A percentile compares a stretch with the other conserved stretches of the same genome.
phyloP scores from a whole-genome alignment of 257 asterid species.

The Petunia secreta region DNA sequence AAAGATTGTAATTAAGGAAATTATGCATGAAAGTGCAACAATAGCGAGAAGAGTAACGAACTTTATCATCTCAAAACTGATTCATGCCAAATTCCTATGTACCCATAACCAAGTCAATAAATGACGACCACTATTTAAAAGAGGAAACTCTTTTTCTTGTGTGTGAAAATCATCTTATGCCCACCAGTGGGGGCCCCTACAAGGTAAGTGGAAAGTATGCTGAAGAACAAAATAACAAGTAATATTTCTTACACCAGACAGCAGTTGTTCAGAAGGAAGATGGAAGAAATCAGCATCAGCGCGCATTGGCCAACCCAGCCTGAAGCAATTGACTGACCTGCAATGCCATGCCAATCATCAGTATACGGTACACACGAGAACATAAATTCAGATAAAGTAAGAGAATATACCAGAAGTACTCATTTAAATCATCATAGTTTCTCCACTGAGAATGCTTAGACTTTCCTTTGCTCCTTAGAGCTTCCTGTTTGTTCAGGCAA shows the following conservation, averaged over 20 bases:
- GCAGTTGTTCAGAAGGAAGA: slow-evolving; percentile 51
- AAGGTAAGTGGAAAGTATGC: slow-evolving; percentile 12
- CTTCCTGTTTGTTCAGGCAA: slow-evolving; percentile 65
- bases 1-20: neutral
- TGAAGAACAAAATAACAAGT: slow-evolving; percentile 15
- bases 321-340: slow-evolving; percentile 91
- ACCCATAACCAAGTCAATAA: slow-evolving; percentile 9
- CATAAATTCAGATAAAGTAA: neutral
- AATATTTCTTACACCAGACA: slow-evolving; percentile 48
- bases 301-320: slow-evolving; percentile 99
- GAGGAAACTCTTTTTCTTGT: neutral
- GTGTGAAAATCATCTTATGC: neutral
- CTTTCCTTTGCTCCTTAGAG: slow-evolving; percentile 61
- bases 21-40: slow-evolving; percentile 9
- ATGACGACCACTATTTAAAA: neutral
- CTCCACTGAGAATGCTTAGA: slow-evolving; percentile 93
- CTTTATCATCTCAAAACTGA: slow-evolving; percentile 4
- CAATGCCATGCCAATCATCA: slow-evolving; percentile 36
- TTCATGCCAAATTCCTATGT: neutral
- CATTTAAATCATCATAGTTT: slow-evolving; percentile 94
- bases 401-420: slow-evolving; percentile 76
- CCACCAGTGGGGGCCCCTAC: neutral
- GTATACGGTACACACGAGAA: slow-evolving; percentile 30
- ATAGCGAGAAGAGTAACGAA: neutral
- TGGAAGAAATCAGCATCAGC: slow-evolving; percentile 92